phyloP scores from a whole-genome alignment of 495 filamentous ascomycete genomes.

The Xylaria scruposa region DNA sequence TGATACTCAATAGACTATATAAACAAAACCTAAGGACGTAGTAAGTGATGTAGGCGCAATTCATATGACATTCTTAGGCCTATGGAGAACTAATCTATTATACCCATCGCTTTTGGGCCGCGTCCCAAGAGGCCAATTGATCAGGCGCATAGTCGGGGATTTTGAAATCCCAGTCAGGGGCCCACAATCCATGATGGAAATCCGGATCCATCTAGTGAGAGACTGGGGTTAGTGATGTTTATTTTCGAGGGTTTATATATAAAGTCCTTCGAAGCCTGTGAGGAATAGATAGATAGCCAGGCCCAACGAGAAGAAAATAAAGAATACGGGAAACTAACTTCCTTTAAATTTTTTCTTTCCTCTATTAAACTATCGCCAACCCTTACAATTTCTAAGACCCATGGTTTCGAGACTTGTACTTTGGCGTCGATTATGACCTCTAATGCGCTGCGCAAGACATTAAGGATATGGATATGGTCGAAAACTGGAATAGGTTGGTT shows the following conservation, averaged over 20 bases:
- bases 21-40: neutral
- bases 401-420: neutral
- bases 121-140: neutral
- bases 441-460: neutral
- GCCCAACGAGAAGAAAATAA: neutral
- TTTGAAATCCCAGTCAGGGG: constrained; percentile 9
- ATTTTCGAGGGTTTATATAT: neutral
- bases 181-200: neutral
- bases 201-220: neutral
- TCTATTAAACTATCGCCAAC: too few relatives aligned
- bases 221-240: neutral
- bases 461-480: neutral
- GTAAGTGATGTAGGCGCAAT: neutral
- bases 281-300: too few relatives aligned
- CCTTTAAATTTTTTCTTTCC: neutral
- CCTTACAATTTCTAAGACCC: constrained; percentile 1
- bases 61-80: neutral
- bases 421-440: neutral
- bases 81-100: too few relatives aligned
- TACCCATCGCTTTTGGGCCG: neutral
- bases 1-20: neutral
- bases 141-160: neutral
- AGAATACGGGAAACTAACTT: neutral
- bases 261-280: neutral
- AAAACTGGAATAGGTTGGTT: neutral